Base-by-base conservation (phyloP, 768 basidiomycete genomes). In the Lactarius sanguifluus region DNA sequence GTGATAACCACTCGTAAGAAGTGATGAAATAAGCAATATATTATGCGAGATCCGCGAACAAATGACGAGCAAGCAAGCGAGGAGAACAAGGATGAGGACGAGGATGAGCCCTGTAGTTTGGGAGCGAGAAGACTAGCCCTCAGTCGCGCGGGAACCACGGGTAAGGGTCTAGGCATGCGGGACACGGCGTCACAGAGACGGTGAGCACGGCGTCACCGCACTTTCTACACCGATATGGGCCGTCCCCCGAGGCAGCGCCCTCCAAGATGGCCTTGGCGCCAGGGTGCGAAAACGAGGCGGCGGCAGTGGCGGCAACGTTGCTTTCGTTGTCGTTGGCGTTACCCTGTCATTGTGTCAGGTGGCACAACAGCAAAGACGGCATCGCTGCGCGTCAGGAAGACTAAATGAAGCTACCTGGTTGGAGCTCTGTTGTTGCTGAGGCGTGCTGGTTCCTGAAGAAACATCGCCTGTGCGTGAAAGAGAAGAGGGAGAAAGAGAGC, bases 61-160 rank as follows among this genome's bases (percentile, higher is more conserved):
- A 23, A 50, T 23, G 20, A 45, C 20, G 12, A 38, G 36, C 2
- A 16, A 15, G 38, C 38, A 16, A 16, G 38, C 15, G 15, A 40
- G 3, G 20, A 3, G 43, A 43, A 43, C 18, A 20, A 43, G 3
- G 18, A 20, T 8, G 20, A 20, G 8, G 41, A 20, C 7, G 41
- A 43, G 15, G 41, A 20, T 41, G 41, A 18, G 36, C 12, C 36
- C 12, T 38, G 3, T 38, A 13, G 36, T 12, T 38, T 12, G 12
- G 36, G 43, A 34, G 45, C 10, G 45, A 50, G 47, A 15, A 7
- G 12, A 25, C 30, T 32, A 12, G 30, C 55, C 9, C 28, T 30
- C 18, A 56, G 55, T 30, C 2, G 18, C 5, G 30, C 4, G 55
- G 55, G 8, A 62, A 28, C 61, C 61, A 62, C 13, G 61, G 61